Base-by-base conservation (phyloP, 306 rosid genomes). In the Vigna radiata region DNA sequence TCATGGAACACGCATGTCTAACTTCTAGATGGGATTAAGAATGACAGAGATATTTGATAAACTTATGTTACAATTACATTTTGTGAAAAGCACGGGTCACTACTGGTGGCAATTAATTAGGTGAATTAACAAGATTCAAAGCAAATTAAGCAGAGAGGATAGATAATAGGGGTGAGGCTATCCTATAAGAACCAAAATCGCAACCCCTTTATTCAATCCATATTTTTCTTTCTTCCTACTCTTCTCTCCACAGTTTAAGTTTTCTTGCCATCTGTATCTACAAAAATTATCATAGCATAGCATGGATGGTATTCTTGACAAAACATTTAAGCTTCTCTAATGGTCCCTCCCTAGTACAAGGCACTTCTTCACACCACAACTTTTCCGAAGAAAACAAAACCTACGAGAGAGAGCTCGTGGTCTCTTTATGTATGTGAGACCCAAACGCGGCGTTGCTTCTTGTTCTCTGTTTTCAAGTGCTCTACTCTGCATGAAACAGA, bases 401-500 rank as follows among this genome's bases (percentile, higher is more conserved):
- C 68, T 33, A 7, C 7, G 44, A 3, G 15, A 29, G 2, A 17
- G 6, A 16, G 67, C 68, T 43, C 3, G 56, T 53, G 18, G 23
- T 68, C 7, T 70, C 23, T 54, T 66, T 70, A 58, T 72, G 68
- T 75, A 71, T 75, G 41, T 53, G 72, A 50, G 43, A 59, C 55
- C 59, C 49, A 48, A 19, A 63, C 48, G 70, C 50, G 39, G n/a
- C 6, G 2, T 23, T 55, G 18, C 39, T 78, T 73, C 21, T 21
- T 46, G 9, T 59, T 49, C 49, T 78, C 72, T 73, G 63, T 68
- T 71, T 67, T 74, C 52, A 3, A 63, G 12, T 37, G 33, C 58
- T 74, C 48, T 65, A 39, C 53, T 83, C 83, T 77, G 84, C 81
- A 79, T 86, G 84, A 90, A 77, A 83, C 90, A 81, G 85, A 78